phyloP scores from a whole-genome alignment of 176 grass and related monocot genomes.

The Sorghum bicolor region Sorghum_bicolor_NCBIv3 NC_012872.2:2590001-2590500 shows the following conservation, averaged over 20 bases:
- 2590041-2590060: constrained; percentile 58
- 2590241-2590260: background rate
- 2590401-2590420: constrained; percentile 58
- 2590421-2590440: constrained; percentile 71
- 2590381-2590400: constrained; percentile 51
- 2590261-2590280: background rate
- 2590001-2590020: constrained; percentile 25
- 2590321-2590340: constrained; percentile 49
- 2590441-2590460: constrained; percentile 57
- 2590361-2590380: constrained; percentile 52
- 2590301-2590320: constrained; percentile 53
- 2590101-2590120: constrained; percentile 27
- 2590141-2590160: background rate
- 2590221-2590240: too few relatives aligned
- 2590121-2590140: constrained; percentile 17
- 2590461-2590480: constrained; percentile 55
- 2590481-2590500: constrained; percentile 22
- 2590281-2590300: constrained; percentile 62
- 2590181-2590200: constrained; percentile 66
- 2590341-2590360: constrained; percentile 89
- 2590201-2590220: constrained; percentile 40
- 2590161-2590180: constrained; percentile 38
- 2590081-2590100: background rate
- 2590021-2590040: constrained; percentile 92
- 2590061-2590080: background rate